A percentile compares a stretch with the other conserved stretches of the same genome.
Conservation (phyloP, 2,329 filamentous ascomycete species). For the Colletotrichum sublineola region DNA sequence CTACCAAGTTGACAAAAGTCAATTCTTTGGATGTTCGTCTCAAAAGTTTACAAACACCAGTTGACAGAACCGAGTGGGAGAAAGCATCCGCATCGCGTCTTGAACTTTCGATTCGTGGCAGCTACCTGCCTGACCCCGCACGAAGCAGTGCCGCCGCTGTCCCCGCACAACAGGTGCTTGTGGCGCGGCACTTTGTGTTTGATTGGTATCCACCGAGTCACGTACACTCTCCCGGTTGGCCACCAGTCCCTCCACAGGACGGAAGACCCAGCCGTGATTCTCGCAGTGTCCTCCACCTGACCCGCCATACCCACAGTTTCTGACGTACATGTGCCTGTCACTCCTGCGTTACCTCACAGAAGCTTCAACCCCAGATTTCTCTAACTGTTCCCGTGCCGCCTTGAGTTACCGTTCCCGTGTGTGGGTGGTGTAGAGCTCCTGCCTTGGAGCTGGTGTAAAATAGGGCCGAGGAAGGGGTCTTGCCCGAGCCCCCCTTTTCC, state of each 20-base stretch:
- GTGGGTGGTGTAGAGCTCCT: background rate
- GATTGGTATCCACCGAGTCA: conserved; percentile 20
- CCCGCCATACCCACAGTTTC: conserved; percentile 14
- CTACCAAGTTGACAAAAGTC: background rate
- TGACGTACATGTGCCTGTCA: conserved; percentile 27
- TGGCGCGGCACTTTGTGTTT: conserved; percentile 35
- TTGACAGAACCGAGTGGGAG: background rate
- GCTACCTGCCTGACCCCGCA: conserved; percentile 27
- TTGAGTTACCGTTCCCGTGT: background rate
- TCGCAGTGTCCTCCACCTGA: conserved; percentile 29
- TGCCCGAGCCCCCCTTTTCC: conserved; percentile 1
- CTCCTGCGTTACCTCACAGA: conserved; percentile 1
- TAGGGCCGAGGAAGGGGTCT: conserved; percentile 11
- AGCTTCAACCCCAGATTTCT: conserved; percentile 38
- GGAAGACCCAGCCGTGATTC: conserved; percentile 21
- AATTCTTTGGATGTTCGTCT: background rate
- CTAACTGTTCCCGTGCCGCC: conserved; percentile 30
- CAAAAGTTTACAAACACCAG: conserved; percentile 5
- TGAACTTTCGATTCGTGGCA: background rate
- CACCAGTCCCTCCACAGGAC: background rate
- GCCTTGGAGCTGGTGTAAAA: conserved; percentile 15
- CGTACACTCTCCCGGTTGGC: background rate
- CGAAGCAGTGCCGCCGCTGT: conserved; percentile 23
- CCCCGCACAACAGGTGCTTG: conserved; percentile 21
- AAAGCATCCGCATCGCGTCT: background rate